A percentile compares a stretch with the other conserved stretches of the same genome.
Conservation (phyloP, 257 asterid species). For the Cordia subcordata region DNA sequence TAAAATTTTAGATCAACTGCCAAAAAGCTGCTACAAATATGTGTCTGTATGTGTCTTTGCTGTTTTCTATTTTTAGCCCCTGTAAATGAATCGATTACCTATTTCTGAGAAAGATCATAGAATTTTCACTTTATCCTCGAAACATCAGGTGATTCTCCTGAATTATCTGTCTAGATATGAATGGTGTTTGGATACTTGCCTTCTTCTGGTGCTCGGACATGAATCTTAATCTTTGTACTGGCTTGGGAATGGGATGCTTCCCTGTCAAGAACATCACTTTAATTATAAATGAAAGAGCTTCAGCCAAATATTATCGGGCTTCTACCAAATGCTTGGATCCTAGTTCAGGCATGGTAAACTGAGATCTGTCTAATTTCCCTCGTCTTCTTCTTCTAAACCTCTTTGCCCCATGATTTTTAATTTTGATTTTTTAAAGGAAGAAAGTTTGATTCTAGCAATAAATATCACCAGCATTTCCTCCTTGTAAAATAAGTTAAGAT, state of each 20-base stretch:
- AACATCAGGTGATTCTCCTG: too few relatives aligned
- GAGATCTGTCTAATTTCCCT: background rate
- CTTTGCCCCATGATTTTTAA: background rate
- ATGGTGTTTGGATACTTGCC: too few relatives aligned
- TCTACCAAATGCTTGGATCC: background rate
- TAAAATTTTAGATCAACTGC: too few relatives aligned
- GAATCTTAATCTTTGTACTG: too few relatives aligned
- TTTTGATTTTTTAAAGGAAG: background rate
- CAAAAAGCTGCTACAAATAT: too few relatives aligned
- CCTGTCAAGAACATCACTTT: background rate
- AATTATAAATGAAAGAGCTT: background rate
- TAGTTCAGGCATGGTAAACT: background rate
- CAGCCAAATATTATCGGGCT: background rate
- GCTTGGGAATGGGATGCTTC: background rate
- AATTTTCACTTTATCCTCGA: too few relatives aligned
- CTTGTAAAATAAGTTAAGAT: background rate
- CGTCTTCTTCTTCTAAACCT: background rate
- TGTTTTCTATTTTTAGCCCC: too few relatives aligned
- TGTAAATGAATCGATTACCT: too few relatives aligned
- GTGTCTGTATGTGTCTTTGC: too few relatives aligned
- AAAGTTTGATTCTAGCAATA: background rate
- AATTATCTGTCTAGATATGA: too few relatives aligned
- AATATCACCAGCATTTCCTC: constrained; percentile 1
- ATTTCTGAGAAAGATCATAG: too few relatives aligned
- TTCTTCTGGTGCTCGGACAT: too few relatives aligned